These are phyloP conservation scores for Pyrus communis DNA, from an alignment of 306 rosid genomes.

Conservation along the genomic window DNA sequence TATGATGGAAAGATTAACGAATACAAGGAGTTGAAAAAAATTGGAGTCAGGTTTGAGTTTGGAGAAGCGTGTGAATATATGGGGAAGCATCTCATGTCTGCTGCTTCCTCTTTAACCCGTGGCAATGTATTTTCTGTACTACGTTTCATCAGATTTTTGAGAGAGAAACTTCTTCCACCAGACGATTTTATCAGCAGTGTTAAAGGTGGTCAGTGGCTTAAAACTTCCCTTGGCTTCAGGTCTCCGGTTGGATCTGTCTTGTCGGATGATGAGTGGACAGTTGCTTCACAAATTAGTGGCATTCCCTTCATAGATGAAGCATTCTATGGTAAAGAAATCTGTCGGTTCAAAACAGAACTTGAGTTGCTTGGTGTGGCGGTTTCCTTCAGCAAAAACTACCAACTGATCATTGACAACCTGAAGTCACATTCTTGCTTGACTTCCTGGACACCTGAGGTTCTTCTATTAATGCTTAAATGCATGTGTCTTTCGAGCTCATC, in stretches of 20 bases:
- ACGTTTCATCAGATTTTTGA: constrained; percentile 42
- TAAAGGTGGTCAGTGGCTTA: constrained; percentile 37
- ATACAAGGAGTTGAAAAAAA: constrained; percentile 44
- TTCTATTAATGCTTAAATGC: constrained; percentile 43
- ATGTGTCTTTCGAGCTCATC: background rate
- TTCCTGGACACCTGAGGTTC: constrained; percentile 31
- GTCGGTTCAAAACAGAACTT: constrained; percentile 38
- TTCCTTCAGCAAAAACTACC: constrained; percentile 17
- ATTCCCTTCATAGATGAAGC: constrained; percentile 57
- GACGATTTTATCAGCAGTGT: constrained; percentile 33
- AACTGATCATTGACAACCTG: constrained; percentile 42
- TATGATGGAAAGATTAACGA: constrained; percentile 35
- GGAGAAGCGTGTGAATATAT: constrained; percentile 58
- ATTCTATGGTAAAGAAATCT: constrained; percentile 46
- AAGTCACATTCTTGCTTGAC: constrained; percentile 32
- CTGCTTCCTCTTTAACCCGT: constrained; percentile 23
- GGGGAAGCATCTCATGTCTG: constrained; percentile 55
- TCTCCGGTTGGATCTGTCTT: constrained; percentile 59
- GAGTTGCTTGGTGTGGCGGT: constrained; percentile 53
- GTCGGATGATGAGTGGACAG: constrained; percentile 37
- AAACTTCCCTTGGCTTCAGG: constrained; percentile 45
- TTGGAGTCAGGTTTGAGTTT: constrained; percentile 66
- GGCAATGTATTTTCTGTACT: constrained; percentile 42
- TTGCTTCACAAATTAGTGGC: constrained; percentile 45
- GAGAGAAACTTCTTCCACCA: constrained; percentile 16